A percentile compares a stretch with the other conserved stretches of the same genome.
Conservation (phyloP, 2,329 filamentous ascomycete species). For the Ambrosiella cleistominuta region DNA sequence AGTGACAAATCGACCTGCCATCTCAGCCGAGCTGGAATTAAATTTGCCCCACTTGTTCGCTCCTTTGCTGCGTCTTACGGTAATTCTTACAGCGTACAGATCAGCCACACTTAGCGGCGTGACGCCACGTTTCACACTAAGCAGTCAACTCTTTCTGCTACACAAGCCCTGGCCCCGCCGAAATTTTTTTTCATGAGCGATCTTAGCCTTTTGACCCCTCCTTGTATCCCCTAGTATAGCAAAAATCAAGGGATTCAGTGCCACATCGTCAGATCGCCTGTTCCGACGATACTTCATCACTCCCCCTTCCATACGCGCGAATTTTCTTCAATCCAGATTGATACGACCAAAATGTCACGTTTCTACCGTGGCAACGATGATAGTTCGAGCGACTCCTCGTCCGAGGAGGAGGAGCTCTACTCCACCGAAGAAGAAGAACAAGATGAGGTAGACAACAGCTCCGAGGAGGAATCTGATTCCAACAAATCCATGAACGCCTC, state of each 20-base stretch:
- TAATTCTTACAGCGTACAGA: neutral
- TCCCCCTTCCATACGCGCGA: neutral
- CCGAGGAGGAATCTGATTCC: conserved; percentile 33
- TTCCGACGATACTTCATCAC: conserved; percentile 10
- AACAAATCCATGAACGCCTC: conserved; percentile 30
- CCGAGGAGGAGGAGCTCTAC: conserved; percentile 93
- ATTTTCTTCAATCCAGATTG: conserved; percentile 2
- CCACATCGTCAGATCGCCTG: conserved; percentile 11
- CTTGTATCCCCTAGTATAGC: conserved; percentile 5
- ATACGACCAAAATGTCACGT: conserved; percentile 52
- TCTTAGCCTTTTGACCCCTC: conserved; percentile 13
- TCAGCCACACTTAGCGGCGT: neutral
- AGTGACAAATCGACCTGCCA: neutral
- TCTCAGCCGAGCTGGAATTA: neutral
- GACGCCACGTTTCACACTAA: conserved; percentile 5
- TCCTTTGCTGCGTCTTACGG: neutral
- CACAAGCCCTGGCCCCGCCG: conserved; percentile 14
- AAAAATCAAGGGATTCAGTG: conserved; percentile 12
- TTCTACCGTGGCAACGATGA: conserved; percentile 88
- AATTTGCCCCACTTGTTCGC: neutral
- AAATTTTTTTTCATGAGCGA: conserved; percentile 11
- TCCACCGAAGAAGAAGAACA: conserved; percentile 53
- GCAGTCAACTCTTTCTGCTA: conserved; percentile 9
- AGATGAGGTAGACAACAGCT: conserved; percentile 31
- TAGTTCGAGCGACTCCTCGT: conserved; percentile 90